Evolutionary conservation across 345 rosid genomes (phyloP).

Genomic region (Stellera chamaejasme): DNA sequence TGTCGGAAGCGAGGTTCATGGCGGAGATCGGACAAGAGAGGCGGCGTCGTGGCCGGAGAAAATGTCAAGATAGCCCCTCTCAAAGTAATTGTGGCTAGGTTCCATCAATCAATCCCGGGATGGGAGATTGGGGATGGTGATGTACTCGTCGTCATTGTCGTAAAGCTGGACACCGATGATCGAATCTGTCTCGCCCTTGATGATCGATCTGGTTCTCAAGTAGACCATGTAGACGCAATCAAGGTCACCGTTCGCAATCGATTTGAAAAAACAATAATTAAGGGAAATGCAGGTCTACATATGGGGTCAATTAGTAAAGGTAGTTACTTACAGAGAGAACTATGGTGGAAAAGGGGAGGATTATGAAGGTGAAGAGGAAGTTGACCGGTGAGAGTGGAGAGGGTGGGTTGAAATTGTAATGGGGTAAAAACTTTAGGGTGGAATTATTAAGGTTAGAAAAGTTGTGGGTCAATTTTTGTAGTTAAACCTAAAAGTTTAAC

Average conservation of each 20-base stretch:
- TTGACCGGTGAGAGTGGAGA: no score
- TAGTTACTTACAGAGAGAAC: conserved; percentile 18
- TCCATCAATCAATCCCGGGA: conserved; percentile 92
- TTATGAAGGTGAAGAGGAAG: conserved; percentile 13
- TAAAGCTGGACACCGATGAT: conserved; percentile 42
- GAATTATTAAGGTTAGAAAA: no score
- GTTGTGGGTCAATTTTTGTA: no score
- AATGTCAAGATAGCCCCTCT: conserved; percentile 84
- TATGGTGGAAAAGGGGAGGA: conserved; percentile 14
- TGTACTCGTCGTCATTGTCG: conserved; percentile 32
- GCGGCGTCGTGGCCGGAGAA: conserved; percentile 67
- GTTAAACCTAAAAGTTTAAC: no score
- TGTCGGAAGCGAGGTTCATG: conserved; percentile 68
- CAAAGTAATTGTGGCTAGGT: conserved; percentile 60
- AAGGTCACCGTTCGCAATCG: conserved; percentile 25
- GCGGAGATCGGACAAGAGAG: conserved; percentile 49
- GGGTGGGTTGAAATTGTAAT: conserved; percentile 7
- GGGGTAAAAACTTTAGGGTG: no score
- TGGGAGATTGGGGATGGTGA: conserved; percentile 39
- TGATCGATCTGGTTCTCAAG: conserved; percentile 65
- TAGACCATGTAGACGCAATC: conserved; percentile 72
- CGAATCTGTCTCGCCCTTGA: conserved; percentile 83
- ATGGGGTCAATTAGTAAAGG: background rate
- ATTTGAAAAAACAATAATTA: background rate
- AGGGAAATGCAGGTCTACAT: background rate